Base-by-base conservation (phyloP, 768 basidiomycete species). In the Filobasidium floriforme region DNA sequence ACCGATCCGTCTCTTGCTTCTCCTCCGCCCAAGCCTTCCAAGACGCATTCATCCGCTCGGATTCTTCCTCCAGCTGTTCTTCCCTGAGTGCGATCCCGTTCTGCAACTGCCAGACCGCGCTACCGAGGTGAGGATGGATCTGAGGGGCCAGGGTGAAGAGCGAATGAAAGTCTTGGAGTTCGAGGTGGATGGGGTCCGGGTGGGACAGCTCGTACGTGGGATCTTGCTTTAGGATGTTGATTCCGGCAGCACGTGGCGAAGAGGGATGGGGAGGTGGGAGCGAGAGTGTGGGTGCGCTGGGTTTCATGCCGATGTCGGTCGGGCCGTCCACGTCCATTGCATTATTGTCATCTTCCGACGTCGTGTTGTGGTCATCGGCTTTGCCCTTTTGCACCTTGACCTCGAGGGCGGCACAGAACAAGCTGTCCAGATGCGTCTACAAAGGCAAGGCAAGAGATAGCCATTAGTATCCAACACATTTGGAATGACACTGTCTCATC, bases 91-190 rank as follows among this genome's bases (percentile, higher is more conserved):
- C 28, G 40, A 68, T 41, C n/a, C 67, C 67, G 60, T 60, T 54
- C 9, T 63, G 59, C 22, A 68, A 41, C n/a, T 64, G 63, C 46
- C 41, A 65, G 18, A 60, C 63, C 7, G 67, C 63, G 5, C 63
- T 61, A 22, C 67, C 67, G 22, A 43, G 43, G 26, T 68, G 67
- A n/a, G 67, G 67, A 59, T 68, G 67, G 22, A 65, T 40, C 28
- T 65, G 44, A 4, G 67, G 67, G 7, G 49, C 63, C 12, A 68
- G 24, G 24, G 57, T 61, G 63, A 68, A 65, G 10, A 68, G 51
- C 29, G 46, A 59, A 24, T 68, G 59, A 12, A 68, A 54, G 29
- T 68, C 63, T 22, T 63, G 28, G 5, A 57, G 12, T 15, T 32
- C 54, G 12, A 57, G 24, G 22, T 57, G 24, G 26, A 57, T 32